Evolutionary conservation across 2,329 filamentous ascomycete species (phyloP), one percentile per base, ranked within the genome.

Genomic region (Niveomyces coronatus): DNA sequence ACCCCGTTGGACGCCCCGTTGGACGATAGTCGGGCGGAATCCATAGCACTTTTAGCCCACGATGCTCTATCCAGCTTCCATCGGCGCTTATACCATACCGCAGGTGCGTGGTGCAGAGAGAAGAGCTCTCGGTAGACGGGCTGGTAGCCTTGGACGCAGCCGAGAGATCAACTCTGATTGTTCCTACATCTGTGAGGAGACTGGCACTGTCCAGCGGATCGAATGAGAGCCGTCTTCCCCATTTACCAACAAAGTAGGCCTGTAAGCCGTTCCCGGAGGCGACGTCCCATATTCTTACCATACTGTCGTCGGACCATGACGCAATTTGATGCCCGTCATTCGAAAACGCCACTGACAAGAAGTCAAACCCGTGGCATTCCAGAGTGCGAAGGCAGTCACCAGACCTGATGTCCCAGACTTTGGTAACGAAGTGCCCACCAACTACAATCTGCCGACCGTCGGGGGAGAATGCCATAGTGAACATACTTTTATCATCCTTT

Each of bases 361-460:
- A 16, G 9, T 13, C 7, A 7, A 7, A 16, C 5, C 8, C n/a
- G 19, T 34, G 31, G 8, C 19, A 4, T n/a, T 7, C 17, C 8
- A 22, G 15, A 7, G 8, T 9, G n/a, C 14, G 19, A 6, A 22
- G 5, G 8, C 19, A 18, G 9, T 18, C 14, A 11, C 13, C 9
- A 13, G 31, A 18, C 14, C 10, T 19, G 15, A 34, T 16, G 26
- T 39, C 8, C 30, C 45, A 52, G 4, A 51, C 16, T 16, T 44
- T 41, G 8, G 46, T 23, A n/a, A n/a, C n/a, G n/a, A n/a, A n/a
- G n/a, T n/a, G n/a, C n/a, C n/a, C n/a, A n/a, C n/a, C n/a, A n/a
- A n/a, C n/a, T n/a, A n/a, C n/a, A n/a, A n/a, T n/a, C n/a, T n/a
- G n/a, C n/a, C n/a, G n/a, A n/a, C n/a, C n/a, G n/a, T n/a, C n/a